Evolutionary conservation across 306 rosid species (phyloP), one percentile per base, ranked within the genome.

Genomic region (Lathyrus tuberosus): DNA sequence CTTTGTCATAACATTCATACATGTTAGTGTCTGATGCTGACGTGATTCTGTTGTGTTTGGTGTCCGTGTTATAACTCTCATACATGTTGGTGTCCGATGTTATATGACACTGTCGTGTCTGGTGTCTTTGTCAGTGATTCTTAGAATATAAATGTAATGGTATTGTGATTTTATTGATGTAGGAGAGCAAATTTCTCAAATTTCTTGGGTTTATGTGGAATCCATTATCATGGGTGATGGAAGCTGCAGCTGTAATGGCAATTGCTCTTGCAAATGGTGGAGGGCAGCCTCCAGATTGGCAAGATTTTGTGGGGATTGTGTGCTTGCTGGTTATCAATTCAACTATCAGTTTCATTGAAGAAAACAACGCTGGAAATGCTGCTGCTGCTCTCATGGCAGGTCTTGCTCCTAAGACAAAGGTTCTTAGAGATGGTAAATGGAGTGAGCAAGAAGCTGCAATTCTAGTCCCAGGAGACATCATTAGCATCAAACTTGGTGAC

Each of bases 371-470:
- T 18, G 99, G 99, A 20, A 95, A 95, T 78, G 99, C 99, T 31
- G 97, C 99, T 54, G 99, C 99, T 30, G 99, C 99, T 10, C 98
- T 94, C 26, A 94, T 94, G 98, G 98, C 98, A n/a, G 89, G 98
- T 82, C 98, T 95, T 79, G 99, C 99, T 56, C 99, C 99, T 16
- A 95, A 91, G 62, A 82, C 99, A 13, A 95, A 95, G 96, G 99
- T 95, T 62, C 95, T 95, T 61, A 89, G 99, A 82, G 97, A 95
- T 86, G 93, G 97, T 2, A 95, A 87, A 76, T 95, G 99, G 99
- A 31, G 46, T 13, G 99, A 95, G 81, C 72, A 91, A 72, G 99
- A 91, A 16, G 99, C 99, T 78, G 82, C 99, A 64, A 84, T 95
- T 79, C 78, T 95, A 10, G 99, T 95, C 56, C 99, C 97, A 3